A percentile compares a stretch with the other conserved stretches of the same genome.
phyloP scores from a whole-genome alignment of 1,139 yeast genomes.

The Hansenula anomala region DNA sequence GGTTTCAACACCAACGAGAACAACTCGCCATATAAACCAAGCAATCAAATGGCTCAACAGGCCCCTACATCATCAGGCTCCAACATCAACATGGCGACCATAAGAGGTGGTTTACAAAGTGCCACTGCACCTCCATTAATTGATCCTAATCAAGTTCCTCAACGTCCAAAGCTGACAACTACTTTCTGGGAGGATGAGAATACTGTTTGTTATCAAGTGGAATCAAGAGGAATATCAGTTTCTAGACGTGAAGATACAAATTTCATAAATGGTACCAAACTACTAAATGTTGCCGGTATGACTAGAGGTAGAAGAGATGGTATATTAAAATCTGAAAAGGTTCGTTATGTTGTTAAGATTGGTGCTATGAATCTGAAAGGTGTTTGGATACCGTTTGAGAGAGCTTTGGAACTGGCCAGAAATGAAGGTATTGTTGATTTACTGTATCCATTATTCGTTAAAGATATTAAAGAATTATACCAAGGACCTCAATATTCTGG shows the following conservation, averaged over 20 bases:
- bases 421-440: constrained; percentile 82
- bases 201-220: constrained; percentile 92
- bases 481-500: constrained; percentile 26
- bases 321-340: constrained; percentile 81
- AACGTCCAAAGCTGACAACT: constrained; percentile 82
- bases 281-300: constrained; percentile 90
- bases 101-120: constrained; percentile 11
- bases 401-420: constrained; percentile 88
- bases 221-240: constrained; percentile 85
- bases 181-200: constrained; percentile 98
- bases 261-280: constrained; percentile 92
- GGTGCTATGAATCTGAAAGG: constrained; percentile 98
- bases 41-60: constrained; percentile 3
- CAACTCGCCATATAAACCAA: constrained; percentile 12
- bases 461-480: constrained; percentile 72
- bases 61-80: constrained; percentile 5
- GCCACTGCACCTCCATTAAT: constrained; percentile 10
- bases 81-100: constrained; percentile 8
- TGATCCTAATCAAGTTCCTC: constrained; percentile 38
- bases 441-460: constrained; percentile 82
- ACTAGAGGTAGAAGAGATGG: constrained; percentile 97
- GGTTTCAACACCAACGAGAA: constrained; percentile 1
- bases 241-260: constrained; percentile 90
- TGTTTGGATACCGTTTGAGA: constrained; percentile 95
- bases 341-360: constrained; percentile 88